Evolutionary conservation across 2,329 filamentous ascomycete genomes (phyloP).

Genomic region (Ambrosiella beaveri): DNA sequence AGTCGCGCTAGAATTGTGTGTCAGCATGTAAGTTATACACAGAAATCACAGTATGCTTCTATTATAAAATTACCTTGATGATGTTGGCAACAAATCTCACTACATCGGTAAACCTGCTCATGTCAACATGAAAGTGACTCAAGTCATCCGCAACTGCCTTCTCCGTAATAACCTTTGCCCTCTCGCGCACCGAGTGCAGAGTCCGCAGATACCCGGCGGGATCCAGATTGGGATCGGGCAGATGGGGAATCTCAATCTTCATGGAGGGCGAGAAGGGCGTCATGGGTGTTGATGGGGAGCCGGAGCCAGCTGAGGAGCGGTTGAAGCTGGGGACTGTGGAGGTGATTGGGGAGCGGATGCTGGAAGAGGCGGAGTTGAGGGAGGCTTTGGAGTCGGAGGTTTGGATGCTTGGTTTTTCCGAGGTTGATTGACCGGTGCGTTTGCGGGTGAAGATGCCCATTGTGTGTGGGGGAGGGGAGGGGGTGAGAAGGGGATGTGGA

Average conservation of each 20-base stretch:
- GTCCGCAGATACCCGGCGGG: conserved; percentile 83
- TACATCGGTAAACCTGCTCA: conserved; percentile 66
- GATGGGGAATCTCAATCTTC: conserved; percentile 64
- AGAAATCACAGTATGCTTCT: not conserved
- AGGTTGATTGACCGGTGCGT: conserved; percentile 5
- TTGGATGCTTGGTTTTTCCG: conserved; percentile 22
- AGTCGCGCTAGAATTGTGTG: conserved; percentile 28
- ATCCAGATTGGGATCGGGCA: conserved; percentile 75
- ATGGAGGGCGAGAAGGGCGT: conserved; percentile 38
- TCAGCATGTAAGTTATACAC: not conserved
- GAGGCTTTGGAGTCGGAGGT: conserved; percentile 32
- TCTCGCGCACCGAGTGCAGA: conserved; percentile 71
- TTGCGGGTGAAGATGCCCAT: conserved; percentile 14
- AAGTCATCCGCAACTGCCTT: conserved; percentile 64
- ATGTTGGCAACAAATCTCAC: conserved; percentile 80
- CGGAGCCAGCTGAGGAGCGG: conserved; percentile 34
- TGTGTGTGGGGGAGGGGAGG: not conserved
- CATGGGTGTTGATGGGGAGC: conserved; percentile 29
- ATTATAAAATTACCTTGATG: conserved; percentile 54
- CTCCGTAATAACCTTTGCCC: conserved; percentile 54
- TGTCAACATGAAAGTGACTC: conserved; percentile 76
- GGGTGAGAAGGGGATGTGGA: not conserved
- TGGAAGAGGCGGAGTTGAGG: conserved; percentile 33
- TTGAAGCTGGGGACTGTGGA: conserved; percentile 26
- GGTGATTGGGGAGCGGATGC: conserved; percentile 25